These are phyloP conservation scores for Metschnikowia continentalis DNA, from an alignment of 805 yeast species.

Conservation along the genomic window DNA sequence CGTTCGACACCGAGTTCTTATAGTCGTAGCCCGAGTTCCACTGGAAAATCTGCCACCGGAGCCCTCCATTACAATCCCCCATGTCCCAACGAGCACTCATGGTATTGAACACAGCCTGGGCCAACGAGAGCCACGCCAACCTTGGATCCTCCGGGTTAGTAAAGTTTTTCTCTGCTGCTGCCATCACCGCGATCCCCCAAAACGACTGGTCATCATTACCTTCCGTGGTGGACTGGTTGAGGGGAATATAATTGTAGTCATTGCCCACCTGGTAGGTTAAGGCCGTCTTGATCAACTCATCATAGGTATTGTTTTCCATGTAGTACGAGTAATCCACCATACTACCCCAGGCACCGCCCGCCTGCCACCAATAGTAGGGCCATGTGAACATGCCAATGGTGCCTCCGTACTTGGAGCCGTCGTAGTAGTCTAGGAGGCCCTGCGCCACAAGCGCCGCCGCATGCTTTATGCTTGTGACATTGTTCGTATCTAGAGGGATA, in stretches of 20 bases:
- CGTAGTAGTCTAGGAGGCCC: constrained; percentile 82
- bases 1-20: constrained; percentile 89
- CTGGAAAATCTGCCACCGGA: constrained; percentile 92
- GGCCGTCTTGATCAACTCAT: constrained; percentile 53
- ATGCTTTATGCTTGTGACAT: constrained; percentile 42
- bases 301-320: constrained; percentile 68
- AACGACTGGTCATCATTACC: constrained; percentile 98
- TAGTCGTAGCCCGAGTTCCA: constrained; percentile 95
- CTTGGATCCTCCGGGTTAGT: constrained; percentile 59
- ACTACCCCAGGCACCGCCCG: constrained; percentile 93
- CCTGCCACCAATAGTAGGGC: constrained; percentile 99
- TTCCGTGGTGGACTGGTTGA: constrained; percentile 85
- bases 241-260: constrained; percentile 75
- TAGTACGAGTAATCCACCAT: constrained; percentile 73
- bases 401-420: constrained; percentile 64
- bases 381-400: constrained; percentile 79
- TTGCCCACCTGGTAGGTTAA: constrained; percentile 63
- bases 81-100: constrained; percentile 89
- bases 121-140: constrained; percentile 69
- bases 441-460: constrained; percentile 59
- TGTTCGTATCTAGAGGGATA: constrained; percentile 36
- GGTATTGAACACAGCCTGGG: constrained; percentile 87
- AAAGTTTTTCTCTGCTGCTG: constrained; percentile 87
- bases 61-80: constrained; percentile 74
- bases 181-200: constrained; percentile 93